Conservation (phyloP, 352 stramenopile species). For the Pythium aristosporum region DNA sequence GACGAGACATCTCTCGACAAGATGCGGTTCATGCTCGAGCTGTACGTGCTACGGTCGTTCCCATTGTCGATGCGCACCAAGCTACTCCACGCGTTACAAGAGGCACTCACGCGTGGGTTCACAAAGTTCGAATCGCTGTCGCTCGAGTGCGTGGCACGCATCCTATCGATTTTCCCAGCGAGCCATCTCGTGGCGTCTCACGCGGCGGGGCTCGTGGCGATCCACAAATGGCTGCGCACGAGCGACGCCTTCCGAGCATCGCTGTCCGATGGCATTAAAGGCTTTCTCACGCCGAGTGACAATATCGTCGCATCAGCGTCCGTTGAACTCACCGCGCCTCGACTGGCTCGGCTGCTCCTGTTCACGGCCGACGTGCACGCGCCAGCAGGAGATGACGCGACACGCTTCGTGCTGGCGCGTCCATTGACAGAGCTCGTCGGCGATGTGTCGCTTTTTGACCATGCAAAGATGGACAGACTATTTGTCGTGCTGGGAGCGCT, state of each 20-base stretch:
- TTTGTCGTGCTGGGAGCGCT: constrained; percentile 19
- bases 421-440: constrained; percentile 15
- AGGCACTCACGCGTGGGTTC: constrained; percentile 61
- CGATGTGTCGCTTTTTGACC: constrained; percentile 16
- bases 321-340: constrained; percentile 1
- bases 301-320: neutral
- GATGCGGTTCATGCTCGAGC: constrained; percentile 68
- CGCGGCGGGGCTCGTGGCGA: constrained; percentile 26
- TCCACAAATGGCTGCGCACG: constrained; percentile 16
- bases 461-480: constrained; percentile 10
- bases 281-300: constrained; percentile 3
- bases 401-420: constrained; percentile 16
- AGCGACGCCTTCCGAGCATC: constrained; percentile 13
- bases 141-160: constrained; percentile 41
- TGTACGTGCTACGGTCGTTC: constrained; percentile 78
- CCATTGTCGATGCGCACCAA: constrained; percentile 57
- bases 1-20: constrained; percentile 40
- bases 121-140: constrained; percentile 33
- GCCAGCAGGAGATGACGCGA: neutral
- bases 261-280: constrained; percentile 1
- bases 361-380: constrained; percentile 16
- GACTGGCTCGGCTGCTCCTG: constrained; percentile 23
- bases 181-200: constrained; percentile 31
- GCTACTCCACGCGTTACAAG: constrained; percentile 44
- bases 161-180: constrained; percentile 55